phyloP scores from a whole-genome alignment of 176 grass and related monocot genomes.

The Saccharum spontaneum region DNA sequence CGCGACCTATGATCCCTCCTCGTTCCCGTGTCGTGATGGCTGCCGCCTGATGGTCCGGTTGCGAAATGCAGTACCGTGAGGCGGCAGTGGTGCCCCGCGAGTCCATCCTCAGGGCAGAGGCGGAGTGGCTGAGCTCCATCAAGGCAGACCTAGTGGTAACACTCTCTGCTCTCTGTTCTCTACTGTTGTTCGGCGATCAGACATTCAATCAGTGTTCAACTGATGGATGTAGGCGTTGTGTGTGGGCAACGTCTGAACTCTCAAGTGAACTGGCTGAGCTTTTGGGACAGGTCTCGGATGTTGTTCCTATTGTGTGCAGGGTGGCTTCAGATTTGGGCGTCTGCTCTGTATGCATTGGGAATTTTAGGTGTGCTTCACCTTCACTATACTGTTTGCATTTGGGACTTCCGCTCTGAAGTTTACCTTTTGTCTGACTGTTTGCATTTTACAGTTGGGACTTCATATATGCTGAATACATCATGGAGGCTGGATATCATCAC shows the following conservation, averaged over 20 bases:
- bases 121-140: slow-evolving; percentile 81
- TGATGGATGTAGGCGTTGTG: not conserved
- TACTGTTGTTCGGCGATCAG: not conserved
- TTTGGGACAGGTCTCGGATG: slow-evolving; percentile 69
- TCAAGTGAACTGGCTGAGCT: not conserved
- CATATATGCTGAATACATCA: slow-evolving; percentile 91
- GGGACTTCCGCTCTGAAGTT: not conserved
- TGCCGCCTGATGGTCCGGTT: not conserved
- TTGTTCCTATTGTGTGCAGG: slow-evolving; percentile 78
- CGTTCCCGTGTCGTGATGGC: not conserved
- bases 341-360: slow-evolving; percentile 68
- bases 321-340: slow-evolving; percentile 68
- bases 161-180: not conserved
- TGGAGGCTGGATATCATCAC: slow-evolving; percentile 72
- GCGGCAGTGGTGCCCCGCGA: slow-evolving; percentile 85
- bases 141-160: slow-evolving; percentile 83
- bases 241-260: not conserved
- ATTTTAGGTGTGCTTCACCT: slow-evolving; percentile 69
- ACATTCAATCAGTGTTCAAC: not conserved
- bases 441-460: slow-evolving; percentile 80
- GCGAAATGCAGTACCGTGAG: slow-evolving; percentile 70
- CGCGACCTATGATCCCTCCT: not conserved
- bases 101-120: slow-evolving; percentile 73
- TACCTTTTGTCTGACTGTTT: slow-evolving; percentile 16
- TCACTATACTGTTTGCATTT: not conserved